These are phyloP conservation scores for Diutina siamensis DNA, from an alignment of 1,139 yeast genomes.

Conservation along the genomic window DNA sequence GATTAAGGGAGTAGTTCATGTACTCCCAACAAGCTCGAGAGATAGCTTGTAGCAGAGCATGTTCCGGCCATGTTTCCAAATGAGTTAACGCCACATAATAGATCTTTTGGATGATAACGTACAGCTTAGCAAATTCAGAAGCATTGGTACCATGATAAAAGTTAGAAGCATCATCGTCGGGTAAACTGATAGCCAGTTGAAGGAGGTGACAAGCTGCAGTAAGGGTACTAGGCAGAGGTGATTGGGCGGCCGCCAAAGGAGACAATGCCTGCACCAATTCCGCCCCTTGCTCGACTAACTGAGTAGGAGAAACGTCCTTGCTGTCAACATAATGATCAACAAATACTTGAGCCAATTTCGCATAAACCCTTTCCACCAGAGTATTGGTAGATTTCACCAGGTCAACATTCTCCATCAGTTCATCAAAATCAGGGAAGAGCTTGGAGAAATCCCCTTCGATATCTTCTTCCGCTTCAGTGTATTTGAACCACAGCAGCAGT, in stretches of 20 bases:
- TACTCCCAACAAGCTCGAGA: constrained; percentile 58
- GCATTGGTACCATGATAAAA: constrained; percentile 63
- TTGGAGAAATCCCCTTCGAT: constrained; percentile 14
- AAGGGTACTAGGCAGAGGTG: neutral
- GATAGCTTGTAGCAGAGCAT: constrained; percentile 72
- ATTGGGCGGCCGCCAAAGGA: neutral
- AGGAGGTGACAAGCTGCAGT: neutral
- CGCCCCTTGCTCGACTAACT: constrained; percentile 31
- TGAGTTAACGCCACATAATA: constrained; percentile 37
- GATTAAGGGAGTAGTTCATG: constrained; percentile 44
- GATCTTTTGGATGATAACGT: constrained; percentile 15
- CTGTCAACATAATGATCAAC: constrained; percentile 17
- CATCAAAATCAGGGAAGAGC: constrained; percentile 75
- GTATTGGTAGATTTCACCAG: constrained; percentile 10
- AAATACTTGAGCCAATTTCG: constrained; percentile 20
- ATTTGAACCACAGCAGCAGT: constrained; percentile 3
- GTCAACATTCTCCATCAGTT: constrained; percentile 30
- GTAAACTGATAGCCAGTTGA: neutral
- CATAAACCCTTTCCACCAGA: constrained; percentile 21
- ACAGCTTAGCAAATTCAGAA: constrained; percentile 23
- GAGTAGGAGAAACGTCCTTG: constrained; percentile 12
- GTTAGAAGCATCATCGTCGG: constrained; percentile 22
- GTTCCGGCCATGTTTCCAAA: constrained; percentile 83
- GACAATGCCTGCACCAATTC: neutral
- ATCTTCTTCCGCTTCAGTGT: neutral